Evolutionary conservation across 306 rosid genomes (phyloP), one percentile per base, ranked within the genome.

Genomic region (Cyamopsis tetragonoloba): DNA sequence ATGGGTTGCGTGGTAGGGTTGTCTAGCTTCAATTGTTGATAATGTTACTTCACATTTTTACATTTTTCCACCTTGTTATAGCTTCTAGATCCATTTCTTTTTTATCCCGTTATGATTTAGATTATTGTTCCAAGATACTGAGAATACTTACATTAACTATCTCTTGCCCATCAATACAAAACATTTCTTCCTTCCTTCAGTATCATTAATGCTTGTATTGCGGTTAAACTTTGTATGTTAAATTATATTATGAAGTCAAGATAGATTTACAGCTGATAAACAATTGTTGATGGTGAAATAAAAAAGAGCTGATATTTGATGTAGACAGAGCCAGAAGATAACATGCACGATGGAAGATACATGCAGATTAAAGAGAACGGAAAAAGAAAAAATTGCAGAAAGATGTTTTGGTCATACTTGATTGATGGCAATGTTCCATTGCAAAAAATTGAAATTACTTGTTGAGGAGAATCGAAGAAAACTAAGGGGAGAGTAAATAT

Each of bases 361-460:
- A 5, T 17, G 22, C 58, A 41, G 15, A 20, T 63, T 37, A 30
- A 46, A 57, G 47, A 56, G 18, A 58, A 54, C 23, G 24, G n/a
- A 55, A 43, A 64, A 8, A 17, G n/a, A 15, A 28, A 72, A 65
- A 64, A 13, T 39, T 73, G 50, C 27, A 42, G 32, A 46, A 53
- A 22, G 23, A 44, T 65, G 58, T 34, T 39, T 35, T 66, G 43
- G 61, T 28, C 35, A 26, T 42, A 20, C 66, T 65, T 66, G 38
- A 56, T 57, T 19, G 72, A 4, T 47, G 65, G 4, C n/a, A 32
- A 34, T 43, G 51, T 58, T 74, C 34, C 19, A 22, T 26, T 44
- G 42, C 50, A 32, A 42, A 43, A 54, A 65, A 34, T 42, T 64
- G 15, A 74, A 74, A 55, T 43, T 41, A 35, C 60, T 53, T 22